These are phyloP conservation scores for Cystobasidium pallidum DNA, from an alignment of 1,284 basidiomycete species.

Conservation along the genomic window DNA sequence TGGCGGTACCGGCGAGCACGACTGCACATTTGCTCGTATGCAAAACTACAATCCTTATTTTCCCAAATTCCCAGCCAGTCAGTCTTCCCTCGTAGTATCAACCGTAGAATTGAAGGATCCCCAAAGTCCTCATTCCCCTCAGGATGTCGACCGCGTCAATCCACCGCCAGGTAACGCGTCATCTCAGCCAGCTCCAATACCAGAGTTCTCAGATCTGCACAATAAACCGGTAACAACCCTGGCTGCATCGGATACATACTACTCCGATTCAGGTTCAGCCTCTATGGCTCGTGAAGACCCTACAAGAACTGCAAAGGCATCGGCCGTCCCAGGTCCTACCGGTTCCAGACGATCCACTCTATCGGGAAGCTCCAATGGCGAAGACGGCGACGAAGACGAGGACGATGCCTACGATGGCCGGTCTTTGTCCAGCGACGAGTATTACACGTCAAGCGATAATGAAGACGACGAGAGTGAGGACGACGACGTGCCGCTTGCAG, in stretches of 20 bases:
- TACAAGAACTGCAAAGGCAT: not conserved
- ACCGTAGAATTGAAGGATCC: not conserved
- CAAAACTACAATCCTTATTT: constrained; percentile 23
- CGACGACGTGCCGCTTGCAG: constrained; percentile 37
- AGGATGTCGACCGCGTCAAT: constrained; percentile 9
- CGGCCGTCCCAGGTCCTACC: not conserved
- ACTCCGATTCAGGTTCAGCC: constrained; percentile 1
- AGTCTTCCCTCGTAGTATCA: not conserved
- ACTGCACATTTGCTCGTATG: not conserved
- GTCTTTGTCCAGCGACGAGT: constrained; percentile 24
- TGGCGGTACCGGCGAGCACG: not conserved
- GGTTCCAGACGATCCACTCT: not conserved
- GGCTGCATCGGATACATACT: constrained; percentile 4
- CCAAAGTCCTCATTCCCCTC: not conserved
- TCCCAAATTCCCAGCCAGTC: constrained; percentile 7
- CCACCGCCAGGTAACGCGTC: not conserved
- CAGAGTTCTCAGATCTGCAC: not conserved
- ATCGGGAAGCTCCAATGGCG: constrained; percentile 23
- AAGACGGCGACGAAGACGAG: constrained; percentile 33
- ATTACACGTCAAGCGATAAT: constrained; percentile 2
- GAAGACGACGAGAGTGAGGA: constrained; percentile 28
- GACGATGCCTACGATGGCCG: constrained; percentile 22
- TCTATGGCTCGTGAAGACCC: not conserved
- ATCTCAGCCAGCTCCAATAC: not conserved
- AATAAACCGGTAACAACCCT: not conserved